Base-by-base conservation (phyloP, 306 rosid genomes). In the Phaseolus lunatus region DNA sequence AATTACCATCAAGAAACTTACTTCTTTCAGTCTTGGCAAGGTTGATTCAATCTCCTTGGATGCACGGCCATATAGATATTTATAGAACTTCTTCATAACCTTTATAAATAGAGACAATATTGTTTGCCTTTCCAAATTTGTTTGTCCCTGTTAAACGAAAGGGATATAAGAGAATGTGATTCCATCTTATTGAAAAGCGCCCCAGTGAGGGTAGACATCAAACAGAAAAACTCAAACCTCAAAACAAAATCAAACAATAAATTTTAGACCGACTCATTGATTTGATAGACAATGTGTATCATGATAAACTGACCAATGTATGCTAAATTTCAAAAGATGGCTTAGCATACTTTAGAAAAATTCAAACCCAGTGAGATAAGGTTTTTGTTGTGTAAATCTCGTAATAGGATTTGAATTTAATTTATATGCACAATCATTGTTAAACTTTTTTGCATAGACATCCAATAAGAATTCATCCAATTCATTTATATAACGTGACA, bases 21-120 rank as follows among this genome's bases (percentile, higher is more conserved):
- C 98, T 73, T 89, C 90, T 82, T 82, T 92, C 75, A 83, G 78
- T 49, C 88, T 87, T 57, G 97, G 98, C 89, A 90, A 79, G 85
- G 92, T 86, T 84, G 96, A 85, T 67, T 82, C 93, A 35, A 92
- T 80, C 86, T 90, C 93, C 79, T 90, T 90, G 52, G 92, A 86
- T 41, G 88, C 91, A 67, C 89, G 78, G 31, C 85, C 39, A 57
- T 95, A 15, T 3, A 95, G 80, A 81, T 90, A 73, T 74, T 86
- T 89, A 84, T 88, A 75, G 53, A 95, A 74, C 86, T 90, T 95
- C 76, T 88, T 89, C 97, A 95, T 89, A 67, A 78, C 90, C 85
- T 95, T 92, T 37, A 87, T 95, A 81, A 92, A 89, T 33, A 84
- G 84, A 80, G 97, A 95, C 87, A 95, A 83, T 80, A 95, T 92